A percentile compares a stretch with the other conserved stretches of the same genome.
These are phyloP conservation scores for Metschnikowia borealis DNA, from an alignment of 805 yeast genomes.

Conservation along the genomic window DNA sequence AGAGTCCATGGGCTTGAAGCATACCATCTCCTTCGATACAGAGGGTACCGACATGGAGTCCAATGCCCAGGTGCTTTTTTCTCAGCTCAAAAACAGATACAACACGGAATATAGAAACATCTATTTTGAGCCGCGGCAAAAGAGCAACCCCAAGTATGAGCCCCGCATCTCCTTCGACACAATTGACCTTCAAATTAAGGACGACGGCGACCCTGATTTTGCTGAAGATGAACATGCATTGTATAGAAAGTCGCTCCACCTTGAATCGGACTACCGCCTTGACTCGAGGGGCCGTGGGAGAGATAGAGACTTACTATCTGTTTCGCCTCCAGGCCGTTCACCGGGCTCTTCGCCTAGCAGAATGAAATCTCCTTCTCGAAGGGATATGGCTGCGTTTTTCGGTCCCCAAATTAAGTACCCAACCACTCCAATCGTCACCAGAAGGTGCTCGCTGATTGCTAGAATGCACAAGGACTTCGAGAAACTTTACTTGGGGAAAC, in stretches of 20 bases:
- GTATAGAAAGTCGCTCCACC: slow-evolving; percentile 15
- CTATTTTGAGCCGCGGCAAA: slow-evolving; percentile 1
- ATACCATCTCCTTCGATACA: background rate
- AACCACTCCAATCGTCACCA: slow-evolving; percentile 38
- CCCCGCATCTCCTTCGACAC: slow-evolving; percentile 54
- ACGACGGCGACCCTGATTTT: slow-evolving; percentile 18
- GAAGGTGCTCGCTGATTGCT: slow-evolving; percentile 41
- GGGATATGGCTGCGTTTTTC: slow-evolving; percentile 11
- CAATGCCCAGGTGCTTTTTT: slow-evolving; percentile 10
- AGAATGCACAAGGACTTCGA: slow-evolving; percentile 48
- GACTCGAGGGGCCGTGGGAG: slow-evolving; percentile 16
- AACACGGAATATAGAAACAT: slow-evolving; percentile 14
- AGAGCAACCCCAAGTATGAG: slow-evolving; percentile 14
- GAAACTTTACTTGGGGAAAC: slow-evolving; percentile 37
- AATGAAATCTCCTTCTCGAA: slow-evolving; percentile 16
- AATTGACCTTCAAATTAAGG: slow-evolving; percentile 35
- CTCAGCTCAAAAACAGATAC: slow-evolving; percentile 10
- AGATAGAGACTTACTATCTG: slow-evolving; percentile 11
- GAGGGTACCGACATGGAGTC: background rate
- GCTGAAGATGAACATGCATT: slow-evolving; percentile 16
- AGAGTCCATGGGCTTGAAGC: background rate
- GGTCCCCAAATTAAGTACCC: slow-evolving; percentile 28
- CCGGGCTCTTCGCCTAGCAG: slow-evolving; percentile 21
- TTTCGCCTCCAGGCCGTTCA: slow-evolving; percentile 13
- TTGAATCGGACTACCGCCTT: slow-evolving; percentile 2